Evolutionary conservation across 2,329 filamentous ascomycete species (phyloP).

Genomic region (Teratosphaeria destructans): DNA sequence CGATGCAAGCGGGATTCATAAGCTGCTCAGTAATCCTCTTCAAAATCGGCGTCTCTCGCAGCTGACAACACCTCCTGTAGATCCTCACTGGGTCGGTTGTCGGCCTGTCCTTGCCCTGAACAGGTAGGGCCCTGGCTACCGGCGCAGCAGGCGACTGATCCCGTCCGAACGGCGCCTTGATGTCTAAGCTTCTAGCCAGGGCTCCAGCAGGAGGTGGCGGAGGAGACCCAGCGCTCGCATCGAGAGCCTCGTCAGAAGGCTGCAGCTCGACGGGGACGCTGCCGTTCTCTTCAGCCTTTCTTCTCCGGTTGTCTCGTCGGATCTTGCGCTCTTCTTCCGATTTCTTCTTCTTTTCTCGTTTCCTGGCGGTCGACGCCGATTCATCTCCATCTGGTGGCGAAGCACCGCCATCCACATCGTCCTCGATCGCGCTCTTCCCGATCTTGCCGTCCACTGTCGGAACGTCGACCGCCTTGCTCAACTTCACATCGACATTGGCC

Average conservation of each 20-base stretch:
- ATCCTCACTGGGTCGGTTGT: slow-evolving; percentile 88
- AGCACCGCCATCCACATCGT: slow-evolving; percentile 5
- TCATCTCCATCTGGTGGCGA: slow-evolving; percentile 15
- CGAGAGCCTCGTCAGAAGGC: slow-evolving; percentile 51
- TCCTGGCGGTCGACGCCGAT: slow-evolving; percentile 44
- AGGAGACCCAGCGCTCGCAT: not conserved
- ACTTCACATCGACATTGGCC: slow-evolving; percentile 17
- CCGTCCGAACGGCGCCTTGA: not conserved
- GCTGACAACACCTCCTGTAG: slow-evolving; percentile 86
- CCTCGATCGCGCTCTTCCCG: not conserved
- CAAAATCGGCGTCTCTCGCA: slow-evolving; percentile 83
- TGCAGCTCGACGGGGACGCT: slow-evolving; percentile 74
- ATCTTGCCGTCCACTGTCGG: not conserved
- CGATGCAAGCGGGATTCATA: slow-evolving; percentile 55
- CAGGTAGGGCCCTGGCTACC: slow-evolving; percentile 11
- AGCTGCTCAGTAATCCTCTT: slow-evolving; percentile 90
- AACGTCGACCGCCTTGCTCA: slow-evolving; percentile 9
- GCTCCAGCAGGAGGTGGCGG: not conserved
- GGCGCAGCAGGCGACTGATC: not conserved
- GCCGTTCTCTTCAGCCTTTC: slow-evolving; percentile 78
- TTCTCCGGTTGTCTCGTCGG: slow-evolving; percentile 77
- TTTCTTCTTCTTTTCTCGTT: slow-evolving; percentile 93
- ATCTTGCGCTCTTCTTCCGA: slow-evolving; percentile 89
- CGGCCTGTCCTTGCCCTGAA: slow-evolving; percentile 46
- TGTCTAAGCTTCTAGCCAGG: not conserved